Conservation (phyloP, 225 moss, liverwort and hornwort species). For the Straminergon stramineum region DNA sequence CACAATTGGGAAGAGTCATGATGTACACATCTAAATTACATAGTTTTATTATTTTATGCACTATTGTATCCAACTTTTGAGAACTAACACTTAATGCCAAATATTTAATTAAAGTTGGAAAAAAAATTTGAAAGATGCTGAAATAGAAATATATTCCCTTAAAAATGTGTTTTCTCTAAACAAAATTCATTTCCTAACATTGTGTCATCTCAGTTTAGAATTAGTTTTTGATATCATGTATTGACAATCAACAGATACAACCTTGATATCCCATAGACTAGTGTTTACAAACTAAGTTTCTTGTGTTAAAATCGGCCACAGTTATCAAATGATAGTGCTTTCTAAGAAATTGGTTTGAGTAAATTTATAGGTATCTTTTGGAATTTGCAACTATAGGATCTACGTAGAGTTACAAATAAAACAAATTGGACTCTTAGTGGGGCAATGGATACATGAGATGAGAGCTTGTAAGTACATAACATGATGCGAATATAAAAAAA, state of each 20-base stretch:
- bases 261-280: background rate
- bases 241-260: background rate
- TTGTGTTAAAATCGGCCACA: background rate
- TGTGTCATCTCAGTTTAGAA: background rate
- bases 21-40: background rate
- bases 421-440: background rate
- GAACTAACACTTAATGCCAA: background rate
- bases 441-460: background rate
- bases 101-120: background rate
- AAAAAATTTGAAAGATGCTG: background rate
- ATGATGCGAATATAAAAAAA: background rate
- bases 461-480: background rate
- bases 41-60: background rate
- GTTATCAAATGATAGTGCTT: background rate
- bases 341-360: background rate
- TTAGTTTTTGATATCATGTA: background rate
- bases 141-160: background rate
- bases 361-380: background rate
- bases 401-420: background rate
- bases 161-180: background rate
- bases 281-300: background rate
- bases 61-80: accelerated
- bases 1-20: background rate
- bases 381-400: background rate
- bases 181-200: background rate